Evolutionary conservation across 345 rosid genomes (phyloP), one percentile per base, ranked within the genome.

Genomic region (Citrus medica): DNA sequence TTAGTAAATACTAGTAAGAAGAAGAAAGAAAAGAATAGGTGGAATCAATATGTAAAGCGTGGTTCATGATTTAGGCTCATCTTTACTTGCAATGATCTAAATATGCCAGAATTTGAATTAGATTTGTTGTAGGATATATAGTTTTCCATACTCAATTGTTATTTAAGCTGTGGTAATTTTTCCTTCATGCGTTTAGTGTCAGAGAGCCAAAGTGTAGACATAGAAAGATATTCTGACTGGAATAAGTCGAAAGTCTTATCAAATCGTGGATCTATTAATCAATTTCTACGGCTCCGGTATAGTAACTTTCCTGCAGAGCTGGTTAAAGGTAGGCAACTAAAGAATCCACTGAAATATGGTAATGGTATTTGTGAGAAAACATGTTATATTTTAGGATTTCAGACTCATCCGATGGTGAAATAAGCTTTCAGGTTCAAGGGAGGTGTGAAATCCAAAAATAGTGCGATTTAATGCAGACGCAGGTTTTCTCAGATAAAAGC

Each of bases 191-290:
- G n/a, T 69, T 17, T 84, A 37, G 9, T 80, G 53, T 60, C 69
- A 88, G 89, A 78, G 74, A 67, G 63, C 66, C 78, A 81, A 73
- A 82, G 62, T 76, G 67, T 73, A 1, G 94, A 84, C 71, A 76
- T 87, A 46, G 92, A 87, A 81, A 91, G 89, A 77, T 89, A 35
- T 72, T 83, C 88, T 8, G 90, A 91, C 76, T 67, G 71, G 83
- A 79, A 53, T 27, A 87, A 89, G 85, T 79, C 72, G 21, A 87
- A 72, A 79, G 75, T 27, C 70, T 30, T 71, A 51, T 27, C 33
- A 3, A 67, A 79, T 60, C 88, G 85, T 7, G 84, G 82, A 77
- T 80, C 87, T 13, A 83, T 89, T 69, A 3, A 79, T 77, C 85
- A 86, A 66, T 75, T 85, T 76, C 71, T 91, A 56, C 83, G 71